Conservation (phyloP, 768 basidiomycete genomes). For the Rhodotorula sphaerocarpa region DNA sequence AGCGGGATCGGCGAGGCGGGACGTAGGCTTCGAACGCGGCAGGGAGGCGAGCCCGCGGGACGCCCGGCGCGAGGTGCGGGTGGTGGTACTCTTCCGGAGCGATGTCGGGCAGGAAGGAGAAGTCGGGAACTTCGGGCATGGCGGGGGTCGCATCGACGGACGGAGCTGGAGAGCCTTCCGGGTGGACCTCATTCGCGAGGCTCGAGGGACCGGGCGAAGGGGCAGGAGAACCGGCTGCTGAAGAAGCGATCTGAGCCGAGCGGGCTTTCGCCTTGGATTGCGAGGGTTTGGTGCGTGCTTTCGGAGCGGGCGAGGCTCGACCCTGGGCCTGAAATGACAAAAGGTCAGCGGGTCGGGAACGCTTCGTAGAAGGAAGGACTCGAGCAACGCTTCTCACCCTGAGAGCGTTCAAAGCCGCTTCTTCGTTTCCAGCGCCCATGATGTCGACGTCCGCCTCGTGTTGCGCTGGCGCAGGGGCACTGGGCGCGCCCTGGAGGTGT, state of each 20-base stretch:
- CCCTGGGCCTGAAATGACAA: not conserved
- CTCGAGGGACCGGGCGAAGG: slow-evolving; percentile 22
- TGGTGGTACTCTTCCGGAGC: slow-evolving; percentile 1
- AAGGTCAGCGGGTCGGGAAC: not conserved
- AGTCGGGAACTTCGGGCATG: not conserved
- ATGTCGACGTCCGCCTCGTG: slow-evolving; percentile 3
- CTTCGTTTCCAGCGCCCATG: not conserved
- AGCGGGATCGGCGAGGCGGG: not conserved
- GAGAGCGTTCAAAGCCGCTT: not conserved
- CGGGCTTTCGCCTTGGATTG: not conserved
- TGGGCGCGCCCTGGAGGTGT: too few species aligned
- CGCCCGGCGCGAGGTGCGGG: not conserved
- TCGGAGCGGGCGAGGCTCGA: not conserved
- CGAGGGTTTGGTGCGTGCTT: not conserved
- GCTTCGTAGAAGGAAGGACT: not conserved
- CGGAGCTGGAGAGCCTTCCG: not conserved
- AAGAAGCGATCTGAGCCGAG: slow-evolving; percentile 1
- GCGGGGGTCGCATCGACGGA: not conserved
- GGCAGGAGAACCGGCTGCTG: slow-evolving; percentile 8
- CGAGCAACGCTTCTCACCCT: not conserved
- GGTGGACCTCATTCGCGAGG: slow-evolving; percentile 16
- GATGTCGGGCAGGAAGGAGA: not conserved
- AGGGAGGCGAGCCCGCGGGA: not conserved
- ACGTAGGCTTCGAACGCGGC: slow-evolving; percentile 5
- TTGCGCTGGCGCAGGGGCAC: too few species aligned